Evolutionary conservation across 192 early-diverging fungal species (phyloP), one percentile per base, ranked within the genome.

Genomic region (Coemansia sp.): DNA sequence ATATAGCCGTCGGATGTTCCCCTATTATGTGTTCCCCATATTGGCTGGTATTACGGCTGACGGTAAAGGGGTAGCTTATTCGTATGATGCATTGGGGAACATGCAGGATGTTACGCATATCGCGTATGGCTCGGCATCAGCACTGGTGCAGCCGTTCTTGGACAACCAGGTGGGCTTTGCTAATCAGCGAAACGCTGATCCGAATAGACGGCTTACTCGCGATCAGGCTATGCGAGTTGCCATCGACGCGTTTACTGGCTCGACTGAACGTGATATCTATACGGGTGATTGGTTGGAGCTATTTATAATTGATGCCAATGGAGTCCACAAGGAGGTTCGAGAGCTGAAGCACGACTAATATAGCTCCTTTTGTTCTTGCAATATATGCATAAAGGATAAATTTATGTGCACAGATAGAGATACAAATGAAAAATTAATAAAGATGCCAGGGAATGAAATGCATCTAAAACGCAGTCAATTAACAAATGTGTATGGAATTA

Each of bases 251-350:
- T 99, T 99, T 68, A 94, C 90, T 4, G 86, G 88, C 23, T 95
- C 94, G 14, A 89, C 97, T 2, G 97, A 99, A 82, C 91, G 97
- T 53, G 95, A 99, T 70, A 99, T 98, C 48, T 88, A 97, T 74
- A 99, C 97, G 16, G 97, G 97, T 59, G 97, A 99, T 76, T 86
- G 80, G 68, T 79, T 97, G 10, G 91, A 99, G 57, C 87, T 98
- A 59, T 95, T 89, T 78, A 80, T 91, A 30, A 86, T 99, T 51
- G 89, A 82, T 40, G 83, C 71, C 61, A 83, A 82, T 11, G 91
- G 91, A 30, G 85, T 94, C 41, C 80, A 87, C 31, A 80, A 88
- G 57, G 78, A 89, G 69, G 80, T 70, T 57, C 80, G 83, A 60
- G 82, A 80, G 49, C 83, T 99, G 78, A 99, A 95, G 88, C 85